Percentiles rank a stretch among this genome's conserved stretches.
phyloP scores from a whole-genome alignment of 2,329 filamentous ascomycete species.

The Cladorrhinum sp. region DNA sequence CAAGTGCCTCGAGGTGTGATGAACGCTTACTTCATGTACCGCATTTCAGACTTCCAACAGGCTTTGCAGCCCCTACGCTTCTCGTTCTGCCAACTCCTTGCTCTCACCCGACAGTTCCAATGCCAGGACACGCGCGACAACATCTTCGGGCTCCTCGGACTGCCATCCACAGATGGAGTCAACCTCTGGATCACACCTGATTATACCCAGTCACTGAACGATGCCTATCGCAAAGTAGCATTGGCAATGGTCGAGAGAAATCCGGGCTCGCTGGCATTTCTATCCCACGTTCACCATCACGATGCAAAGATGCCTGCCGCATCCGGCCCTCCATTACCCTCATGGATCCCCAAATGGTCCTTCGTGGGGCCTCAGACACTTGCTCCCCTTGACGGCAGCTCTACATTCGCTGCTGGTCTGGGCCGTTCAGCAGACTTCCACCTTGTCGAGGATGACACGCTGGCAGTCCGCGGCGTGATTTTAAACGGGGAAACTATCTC shows the following conservation, averaged over 20 bases:
- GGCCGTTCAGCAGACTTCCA: neutral
- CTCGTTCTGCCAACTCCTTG: slow-evolving; percentile 8
- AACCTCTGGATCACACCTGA: neutral
- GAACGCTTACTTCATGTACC: slow-evolving; percentile 13
- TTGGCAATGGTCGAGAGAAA: neutral
- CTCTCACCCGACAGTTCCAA: slow-evolving; percentile 7
- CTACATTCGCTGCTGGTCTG: neutral
- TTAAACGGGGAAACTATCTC: too few species aligned
- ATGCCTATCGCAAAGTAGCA: neutral
- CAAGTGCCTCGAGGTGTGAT: slow-evolving; percentile 3
- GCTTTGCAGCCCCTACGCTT: slow-evolving; percentile 6
- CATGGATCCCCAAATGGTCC: neutral
- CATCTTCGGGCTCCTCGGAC: slow-evolving; percentile 7
- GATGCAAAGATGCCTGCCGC: neutral
- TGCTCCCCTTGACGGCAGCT: neutral
- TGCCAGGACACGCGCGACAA: slow-evolving; percentile 7
- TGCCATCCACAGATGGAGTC: slow-evolving; percentile 9
- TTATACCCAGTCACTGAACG: neutral
- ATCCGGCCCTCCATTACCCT: neutral
- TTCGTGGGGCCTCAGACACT: neutral
- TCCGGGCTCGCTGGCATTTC: neutral
- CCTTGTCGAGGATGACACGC: neutral
- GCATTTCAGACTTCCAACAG: neutral
- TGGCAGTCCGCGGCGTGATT: neutral
- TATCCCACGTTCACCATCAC: neutral